Evolutionary conservation across 1,284 basidiomycete species (phyloP).

Genomic region (Irpex sp.): DNA sequence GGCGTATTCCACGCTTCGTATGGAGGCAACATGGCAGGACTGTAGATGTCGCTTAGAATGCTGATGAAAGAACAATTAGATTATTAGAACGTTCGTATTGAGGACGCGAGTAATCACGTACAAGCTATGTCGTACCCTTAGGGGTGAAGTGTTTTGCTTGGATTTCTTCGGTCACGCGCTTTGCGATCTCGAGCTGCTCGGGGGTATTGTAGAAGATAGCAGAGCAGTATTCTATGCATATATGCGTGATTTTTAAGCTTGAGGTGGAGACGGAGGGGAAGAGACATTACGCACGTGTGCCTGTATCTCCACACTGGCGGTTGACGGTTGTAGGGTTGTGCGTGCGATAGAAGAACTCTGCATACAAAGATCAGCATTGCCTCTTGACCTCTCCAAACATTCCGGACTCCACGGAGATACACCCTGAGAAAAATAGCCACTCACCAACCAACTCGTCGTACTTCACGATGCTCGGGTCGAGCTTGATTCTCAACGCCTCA

Average conservation of each 20-base stretch:
- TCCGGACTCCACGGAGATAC: too few species aligned
- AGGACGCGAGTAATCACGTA: too few species aligned
- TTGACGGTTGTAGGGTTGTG: slow-evolving; percentile 91
- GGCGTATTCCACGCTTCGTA: too few species aligned
- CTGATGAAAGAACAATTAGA: too few species aligned
- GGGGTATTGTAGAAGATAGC: slow-evolving; percentile 83
- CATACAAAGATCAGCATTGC: neutral
- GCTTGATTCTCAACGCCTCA: slow-evolving; percentile 85
- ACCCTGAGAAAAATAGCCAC: slow-evolving; percentile 19
- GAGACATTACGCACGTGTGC: slow-evolving; percentile 60
- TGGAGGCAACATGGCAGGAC: too few species aligned
- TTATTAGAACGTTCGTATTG: too few species aligned
- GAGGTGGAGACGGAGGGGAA: neutral
- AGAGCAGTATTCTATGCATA: slow-evolving; percentile 80
- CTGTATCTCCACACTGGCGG: slow-evolving; percentile 73
- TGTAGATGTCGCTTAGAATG: too few species aligned
- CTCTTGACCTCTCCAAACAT: neutral
- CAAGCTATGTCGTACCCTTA: slow-evolving; percentile 35
- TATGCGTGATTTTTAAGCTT: too few species aligned
- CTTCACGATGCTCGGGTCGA: slow-evolving; percentile 73
- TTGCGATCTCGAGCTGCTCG: slow-evolving; percentile 76
- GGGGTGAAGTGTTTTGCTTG: slow-evolving; percentile 83
- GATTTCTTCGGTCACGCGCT: slow-evolving; percentile 80
- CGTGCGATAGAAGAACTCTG: slow-evolving; percentile 92
- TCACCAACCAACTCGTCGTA: slow-evolving; percentile 83